A percentile compares a stretch with the other conserved stretches of the same genome.
phyloP scores from a whole-genome alignment of 495 filamentous ascomycete species.

The Penicillium longicatenatum region DNA sequence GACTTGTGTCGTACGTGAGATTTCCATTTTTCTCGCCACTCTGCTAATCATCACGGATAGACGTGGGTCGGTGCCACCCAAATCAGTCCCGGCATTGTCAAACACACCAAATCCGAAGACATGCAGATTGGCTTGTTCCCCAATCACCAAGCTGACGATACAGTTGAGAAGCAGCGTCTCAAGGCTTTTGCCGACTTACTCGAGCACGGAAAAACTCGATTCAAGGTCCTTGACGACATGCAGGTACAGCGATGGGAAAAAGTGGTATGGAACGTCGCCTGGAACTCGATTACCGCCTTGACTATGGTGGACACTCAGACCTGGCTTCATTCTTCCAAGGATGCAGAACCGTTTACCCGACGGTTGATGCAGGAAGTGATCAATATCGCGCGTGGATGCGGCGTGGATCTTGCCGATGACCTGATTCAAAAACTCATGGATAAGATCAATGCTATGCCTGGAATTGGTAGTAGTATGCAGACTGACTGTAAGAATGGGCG shows the following conservation, averaged over 20 bases:
- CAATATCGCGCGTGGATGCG: slow-evolving; percentile 43
- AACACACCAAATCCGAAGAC: slow-evolving; percentile 50
- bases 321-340: slow-evolving; percentile 46
- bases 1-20: slow-evolving; percentile 52
- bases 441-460: slow-evolving; percentile 42
- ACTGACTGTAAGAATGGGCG: slow-evolving; percentile 50
- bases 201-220: slow-evolving; percentile 36
- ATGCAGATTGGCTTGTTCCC: slow-evolving; percentile 49
- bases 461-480: slow-evolving; percentile 57
- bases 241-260: slow-evolving; percentile 55
- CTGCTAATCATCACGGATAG: slow-evolving; percentile 23
- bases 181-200: slow-evolving; percentile 42
- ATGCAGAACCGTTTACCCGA: slow-evolving; percentile 45
- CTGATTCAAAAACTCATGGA: slow-evolving; percentile 46
- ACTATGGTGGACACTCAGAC: slow-evolving; percentile 50
- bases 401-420: slow-evolving; percentile 40
- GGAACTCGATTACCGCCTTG: slow-evolving; percentile 55
- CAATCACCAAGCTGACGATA: slow-evolving; percentile 27
- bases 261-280: slow-evolving; percentile 57
- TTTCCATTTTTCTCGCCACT: neutral
- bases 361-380: slow-evolving; percentile 53
- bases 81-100: slow-evolving; percentile 42
- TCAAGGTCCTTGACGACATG: slow-evolving; percentile 44
- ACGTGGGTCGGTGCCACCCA: slow-evolving; percentile 55
- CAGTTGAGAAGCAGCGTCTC: slow-evolving; percentile 34